These are phyloP conservation scores for Tephrocybe rancida DNA, from an alignment of 768 basidiomycete genomes.

Conservation along the genomic window DNA sequence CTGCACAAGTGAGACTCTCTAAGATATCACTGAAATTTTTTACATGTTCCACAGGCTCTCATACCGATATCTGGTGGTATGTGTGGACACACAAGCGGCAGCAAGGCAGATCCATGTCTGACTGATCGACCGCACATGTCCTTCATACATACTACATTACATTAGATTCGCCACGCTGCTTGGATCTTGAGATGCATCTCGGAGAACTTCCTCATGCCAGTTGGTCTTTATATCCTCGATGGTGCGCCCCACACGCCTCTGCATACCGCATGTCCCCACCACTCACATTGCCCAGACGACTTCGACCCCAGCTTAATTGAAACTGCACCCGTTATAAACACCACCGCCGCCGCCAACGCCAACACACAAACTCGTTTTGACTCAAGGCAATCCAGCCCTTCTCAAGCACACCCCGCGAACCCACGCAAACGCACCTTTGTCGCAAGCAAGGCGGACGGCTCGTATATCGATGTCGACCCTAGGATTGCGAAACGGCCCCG, in stretches of 20 bases:
- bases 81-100: neutral
- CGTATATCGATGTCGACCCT: neutral
- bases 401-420: neutral
- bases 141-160: neutral
- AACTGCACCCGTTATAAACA: too few relatives aligned
- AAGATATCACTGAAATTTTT: neutral
- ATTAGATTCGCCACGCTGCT: conserved; percentile 37
- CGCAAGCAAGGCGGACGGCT: neutral
- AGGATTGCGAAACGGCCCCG: conserved; percentile 9
- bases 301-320: conserved; percentile 15
- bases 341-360: too few relatives aligned
- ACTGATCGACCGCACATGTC: neutral
- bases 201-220: conserved; percentile 37
- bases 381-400: neutral
- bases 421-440: conserved; percentile 4
- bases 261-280: neutral
- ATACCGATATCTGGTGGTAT: conserved; percentile 30
- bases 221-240: conserved; percentile 38
- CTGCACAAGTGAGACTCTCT: conserved; percentile 30
- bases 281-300: conserved; percentile 4
- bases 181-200: conserved; percentile 38
- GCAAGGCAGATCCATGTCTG: neutral
- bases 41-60: conserved; percentile 22
- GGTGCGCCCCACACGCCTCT: conserved; percentile 18
- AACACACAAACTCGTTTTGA: too few relatives aligned